Percentiles rank a stretch among this genome's conserved stretches.
Evolutionary conservation across 164 flowering plant genomes (phyloP).

Genomic region (Akebia trifoliata): DNA sequence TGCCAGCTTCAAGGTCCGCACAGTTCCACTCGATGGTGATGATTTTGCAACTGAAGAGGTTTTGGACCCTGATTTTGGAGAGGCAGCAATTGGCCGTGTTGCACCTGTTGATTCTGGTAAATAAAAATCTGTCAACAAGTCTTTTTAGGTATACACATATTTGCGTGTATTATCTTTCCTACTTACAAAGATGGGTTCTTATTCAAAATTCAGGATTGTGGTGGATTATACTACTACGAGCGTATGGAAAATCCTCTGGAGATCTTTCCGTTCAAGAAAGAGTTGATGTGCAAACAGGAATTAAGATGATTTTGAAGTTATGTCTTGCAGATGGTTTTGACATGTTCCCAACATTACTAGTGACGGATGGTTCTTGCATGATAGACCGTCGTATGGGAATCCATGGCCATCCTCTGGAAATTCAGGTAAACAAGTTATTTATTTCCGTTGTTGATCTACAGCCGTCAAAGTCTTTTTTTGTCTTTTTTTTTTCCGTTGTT

Average conservation of each 20-base stretch:
- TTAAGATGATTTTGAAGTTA: conserved; percentile 70
- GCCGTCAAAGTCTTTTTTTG: background rate
- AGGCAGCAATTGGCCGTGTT: conserved; percentile 87
- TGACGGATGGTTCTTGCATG: conserved; percentile 91
- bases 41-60: conserved; percentile 65
- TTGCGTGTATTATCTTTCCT: background rate
- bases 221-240: conserved; percentile 82
- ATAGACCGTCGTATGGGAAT: conserved; percentile 89
- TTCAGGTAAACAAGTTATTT: conserved; percentile 40
- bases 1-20: conserved; percentile 79
- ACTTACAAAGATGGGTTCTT: background rate
- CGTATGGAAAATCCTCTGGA: conserved; percentile 76
- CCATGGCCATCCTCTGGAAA: conserved; percentile 87
- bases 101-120: conserved; percentile 88
- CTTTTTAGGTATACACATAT: background rate
- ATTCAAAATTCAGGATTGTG: conserved; percentile 48
- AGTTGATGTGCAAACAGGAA: conserved; percentile 84
- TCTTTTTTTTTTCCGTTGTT: too few relatives aligned
- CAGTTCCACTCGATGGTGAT: conserved; percentile 79
- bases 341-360: conserved; percentile 80
- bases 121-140: conserved; percentile 5
- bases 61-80: conserved; percentile 86
- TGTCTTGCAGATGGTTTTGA: conserved; percentile 90
- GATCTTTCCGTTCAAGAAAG: conserved; percentile 71
- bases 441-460: background rate